Percentiles rank a stretch among this genome's conserved stretches.
Evolutionary conservation across 345 rosid genomes (phyloP).

Genomic region (Arabidopsis arenosa): DNA sequence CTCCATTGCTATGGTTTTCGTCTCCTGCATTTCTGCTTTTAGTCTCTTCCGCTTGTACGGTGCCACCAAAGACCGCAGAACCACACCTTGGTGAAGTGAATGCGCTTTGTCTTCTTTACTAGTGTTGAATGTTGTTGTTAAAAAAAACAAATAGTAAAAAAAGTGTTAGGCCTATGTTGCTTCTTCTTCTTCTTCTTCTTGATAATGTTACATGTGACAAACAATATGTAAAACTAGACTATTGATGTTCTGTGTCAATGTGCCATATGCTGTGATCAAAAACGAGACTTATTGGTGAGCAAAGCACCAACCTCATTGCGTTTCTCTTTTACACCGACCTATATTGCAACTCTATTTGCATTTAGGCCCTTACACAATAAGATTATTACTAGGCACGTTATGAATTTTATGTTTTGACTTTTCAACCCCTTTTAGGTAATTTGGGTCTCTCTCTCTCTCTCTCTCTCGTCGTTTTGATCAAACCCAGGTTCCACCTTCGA

Average conservation of each 20-base stretch:
- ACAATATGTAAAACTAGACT: slow-evolving; percentile 20
- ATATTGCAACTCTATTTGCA: not conserved
- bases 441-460: not conserved
- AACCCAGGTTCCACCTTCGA: not conserved
- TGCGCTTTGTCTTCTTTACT: not conserved
- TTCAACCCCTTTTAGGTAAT: slow-evolving; percentile 3
- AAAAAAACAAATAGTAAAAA: slow-evolving; percentile 6
- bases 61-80: slow-evolving; percentile 39
- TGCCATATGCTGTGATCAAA: slow-evolving; percentile 15
- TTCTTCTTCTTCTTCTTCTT: slow-evolving; percentile 4
- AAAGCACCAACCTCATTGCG: too few relatives aligned
- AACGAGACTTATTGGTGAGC: not conserved
- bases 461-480: slow-evolving; percentile 12
- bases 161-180: slow-evolving; percentile 5
- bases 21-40: slow-evolving; percentile 79
- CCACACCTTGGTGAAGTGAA: slow-evolving; percentile 30
- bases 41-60: slow-evolving; percentile 85
- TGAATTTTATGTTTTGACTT: slow-evolving; percentile 3
- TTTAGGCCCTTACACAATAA: not conserved
- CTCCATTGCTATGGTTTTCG: slow-evolving; percentile 56
- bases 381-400: not conserved
- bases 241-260: not conserved
- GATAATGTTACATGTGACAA: not conserved
- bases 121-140: slow-evolving; percentile 9
- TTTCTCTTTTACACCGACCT: not conserved